phyloP scores from a whole-genome alignment of 805 yeast genomes.

The Candida stauntonica region DNA sequence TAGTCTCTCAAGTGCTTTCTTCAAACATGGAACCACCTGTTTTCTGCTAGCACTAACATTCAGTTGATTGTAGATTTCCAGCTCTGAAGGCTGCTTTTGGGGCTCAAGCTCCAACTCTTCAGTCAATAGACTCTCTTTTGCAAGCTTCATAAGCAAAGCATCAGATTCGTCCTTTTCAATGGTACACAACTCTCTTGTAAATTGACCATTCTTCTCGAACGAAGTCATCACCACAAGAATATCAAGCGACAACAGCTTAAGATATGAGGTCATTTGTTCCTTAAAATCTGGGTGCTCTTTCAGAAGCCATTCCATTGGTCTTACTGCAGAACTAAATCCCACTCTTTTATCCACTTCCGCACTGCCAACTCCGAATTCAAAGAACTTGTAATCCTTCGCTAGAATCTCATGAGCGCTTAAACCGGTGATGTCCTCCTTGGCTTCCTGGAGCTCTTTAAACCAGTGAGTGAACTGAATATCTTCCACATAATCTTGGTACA shows the following conservation, averaged over 20 bases:
- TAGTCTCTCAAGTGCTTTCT: conserved; percentile 23
- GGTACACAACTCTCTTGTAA: conserved; percentile 13
- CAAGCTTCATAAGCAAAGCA: conserved; percentile 17
- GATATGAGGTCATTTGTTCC: conserved; percentile 20
- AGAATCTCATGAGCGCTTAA: conserved; percentile 58
- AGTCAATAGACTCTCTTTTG: conserved; percentile 14
- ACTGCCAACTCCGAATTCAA: conserved; percentile 35
- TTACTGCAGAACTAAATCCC: conserved; percentile 78
- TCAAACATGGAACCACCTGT: conserved; percentile 68
- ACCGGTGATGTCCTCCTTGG: conserved; percentile 62
- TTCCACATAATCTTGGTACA: conserved; percentile 28
- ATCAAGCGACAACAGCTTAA: conserved; percentile 6
- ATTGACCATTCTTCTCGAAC: conserved; percentile 8
- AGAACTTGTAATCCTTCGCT: conserved; percentile 81
- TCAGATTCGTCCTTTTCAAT: conserved; percentile 13
- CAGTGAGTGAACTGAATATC: conserved; percentile 9
- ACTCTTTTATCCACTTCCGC: conserved; percentile 33
- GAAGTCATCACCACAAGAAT: conserved; percentile 15
- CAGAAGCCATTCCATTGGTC: conserved; percentile 44
- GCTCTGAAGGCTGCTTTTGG: conserved; percentile 2
- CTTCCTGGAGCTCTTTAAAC: conserved; percentile 35
- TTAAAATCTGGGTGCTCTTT: conserved; percentile 24
- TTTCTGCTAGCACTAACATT: conserved; percentile 71
- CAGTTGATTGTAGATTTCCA: conserved; percentile 38
- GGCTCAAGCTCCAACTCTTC: conserved; percentile 11